Conservation (phyloP, 805 yeast genomes). For the Kodamaea neixiangensis region DNA sequence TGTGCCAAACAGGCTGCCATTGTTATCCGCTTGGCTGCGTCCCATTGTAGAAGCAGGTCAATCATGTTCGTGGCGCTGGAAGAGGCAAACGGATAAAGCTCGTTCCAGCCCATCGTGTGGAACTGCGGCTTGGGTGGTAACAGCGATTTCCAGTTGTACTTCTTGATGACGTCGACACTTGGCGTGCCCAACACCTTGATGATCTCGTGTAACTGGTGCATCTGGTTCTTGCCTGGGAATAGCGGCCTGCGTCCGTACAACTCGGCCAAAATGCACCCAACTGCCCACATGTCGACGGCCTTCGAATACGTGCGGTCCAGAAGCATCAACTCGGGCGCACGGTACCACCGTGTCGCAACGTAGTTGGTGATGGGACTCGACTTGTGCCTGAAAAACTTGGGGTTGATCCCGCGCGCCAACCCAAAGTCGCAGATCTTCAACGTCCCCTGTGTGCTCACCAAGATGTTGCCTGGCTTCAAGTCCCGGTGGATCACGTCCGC, state of each 20-base stretch:
- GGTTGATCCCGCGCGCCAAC: slow-evolving; percentile 73
- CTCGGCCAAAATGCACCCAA: slow-evolving; percentile 89
- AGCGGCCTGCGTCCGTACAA: slow-evolving; percentile 77
- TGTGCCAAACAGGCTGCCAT: background rate
- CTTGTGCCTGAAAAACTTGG: slow-evolving; percentile 29
- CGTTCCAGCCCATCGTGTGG: slow-evolving; percentile 42
- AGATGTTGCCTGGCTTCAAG: slow-evolving; percentile 86
- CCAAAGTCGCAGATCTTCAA: slow-evolving; percentile 94
- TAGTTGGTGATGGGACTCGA: slow-evolving; percentile 66
- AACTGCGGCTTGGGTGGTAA: slow-evolving; percentile 46
- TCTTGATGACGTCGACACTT: slow-evolving; percentile 41
- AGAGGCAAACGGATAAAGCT: slow-evolving; percentile 65
- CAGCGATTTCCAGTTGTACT: slow-evolving; percentile 30
- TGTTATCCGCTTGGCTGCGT: slow-evolving; percentile 48
- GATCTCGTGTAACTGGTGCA: slow-evolving; percentile 72
- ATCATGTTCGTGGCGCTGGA: slow-evolving; percentile 53
- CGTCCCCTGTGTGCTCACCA: slow-evolving; percentile 71
- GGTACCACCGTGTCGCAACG: slow-evolving; percentile 93
- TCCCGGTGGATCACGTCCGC: slow-evolving; percentile 94
- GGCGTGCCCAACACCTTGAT: slow-evolving; percentile 75
- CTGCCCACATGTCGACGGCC: slow-evolving; percentile 87
- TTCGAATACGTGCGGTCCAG: slow-evolving; percentile 61
- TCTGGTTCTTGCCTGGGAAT: slow-evolving; percentile 72
- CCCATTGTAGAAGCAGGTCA: slow-evolving; percentile 63
- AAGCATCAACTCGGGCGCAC: slow-evolving; percentile 88